Conservation (phyloP, 257 asterid species). For the Rhazya stricta region DNA sequence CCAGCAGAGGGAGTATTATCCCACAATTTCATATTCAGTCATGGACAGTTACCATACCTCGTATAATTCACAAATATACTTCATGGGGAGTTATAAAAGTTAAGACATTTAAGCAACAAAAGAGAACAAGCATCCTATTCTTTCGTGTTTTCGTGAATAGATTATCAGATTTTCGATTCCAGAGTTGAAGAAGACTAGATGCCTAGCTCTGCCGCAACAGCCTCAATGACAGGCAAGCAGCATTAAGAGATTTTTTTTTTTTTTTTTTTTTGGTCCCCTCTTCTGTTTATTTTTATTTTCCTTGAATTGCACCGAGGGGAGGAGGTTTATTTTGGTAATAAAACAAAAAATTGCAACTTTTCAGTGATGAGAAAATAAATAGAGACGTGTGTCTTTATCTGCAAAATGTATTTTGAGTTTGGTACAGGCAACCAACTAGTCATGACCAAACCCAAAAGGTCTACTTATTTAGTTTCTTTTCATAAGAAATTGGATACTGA, state of each 20-base stretch:
- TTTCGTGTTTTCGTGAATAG: background rate
- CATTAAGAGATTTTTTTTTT: background rate
- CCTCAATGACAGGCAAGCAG: background rate
- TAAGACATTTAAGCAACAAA: background rate
- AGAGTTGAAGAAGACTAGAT: background rate
- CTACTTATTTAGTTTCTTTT: background rate
- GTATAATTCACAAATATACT: background rate
- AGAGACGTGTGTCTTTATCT: background rate
- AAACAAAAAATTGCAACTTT: background rate
- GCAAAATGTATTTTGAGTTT: background rate
- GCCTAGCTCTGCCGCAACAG: background rate
- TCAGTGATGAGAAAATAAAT: background rate
- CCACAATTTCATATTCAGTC: background rate
- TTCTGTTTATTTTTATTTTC: background rate
- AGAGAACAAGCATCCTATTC: background rate
- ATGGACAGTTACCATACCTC: background rate
- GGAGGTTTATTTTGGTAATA: background rate
- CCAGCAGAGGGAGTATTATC: background rate
- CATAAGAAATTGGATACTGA: background rate
- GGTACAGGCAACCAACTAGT: background rate
- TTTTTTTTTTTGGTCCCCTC: background rate
- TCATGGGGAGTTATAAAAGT: background rate
- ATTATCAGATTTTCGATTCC: background rate
- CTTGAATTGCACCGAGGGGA: background rate
- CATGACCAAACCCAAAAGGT: background rate